These are phyloP conservation scores for Ceratocystis cacaofunesta DNA, from an alignment of 2,329 filamentous ascomycete genomes.

Conservation along the genomic window DNA sequence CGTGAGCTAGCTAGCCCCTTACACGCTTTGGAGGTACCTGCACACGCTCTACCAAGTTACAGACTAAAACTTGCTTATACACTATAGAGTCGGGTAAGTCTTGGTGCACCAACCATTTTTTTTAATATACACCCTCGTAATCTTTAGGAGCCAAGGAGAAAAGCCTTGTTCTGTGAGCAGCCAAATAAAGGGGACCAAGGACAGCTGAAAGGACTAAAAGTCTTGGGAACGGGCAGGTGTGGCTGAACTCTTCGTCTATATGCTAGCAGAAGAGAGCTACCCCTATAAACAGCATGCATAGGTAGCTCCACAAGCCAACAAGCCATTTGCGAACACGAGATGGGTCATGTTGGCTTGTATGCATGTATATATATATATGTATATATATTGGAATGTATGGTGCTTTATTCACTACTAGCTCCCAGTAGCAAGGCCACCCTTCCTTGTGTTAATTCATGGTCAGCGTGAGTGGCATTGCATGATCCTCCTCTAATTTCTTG, in stretches of 20 bases:
- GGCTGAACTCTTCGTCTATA: too few species aligned
- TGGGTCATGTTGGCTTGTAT: too few species aligned
- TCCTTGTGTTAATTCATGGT: background rate
- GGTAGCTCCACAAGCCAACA: too few species aligned
- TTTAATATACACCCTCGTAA: background rate
- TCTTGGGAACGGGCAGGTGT: too few species aligned
- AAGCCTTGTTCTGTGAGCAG: background rate
- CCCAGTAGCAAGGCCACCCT: background rate
- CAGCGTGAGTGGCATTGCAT: too few species aligned
- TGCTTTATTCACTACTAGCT: too few species aligned
- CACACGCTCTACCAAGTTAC: background rate
- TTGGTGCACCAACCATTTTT: background rate
- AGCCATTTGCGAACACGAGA: too few species aligned
- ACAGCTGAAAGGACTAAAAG: background rate
- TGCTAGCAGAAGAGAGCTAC: too few species aligned
- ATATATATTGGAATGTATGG: background rate
- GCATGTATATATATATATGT: too few species aligned
- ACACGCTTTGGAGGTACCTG: background rate
- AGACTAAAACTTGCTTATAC: background rate
- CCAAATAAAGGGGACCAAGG: background rate
- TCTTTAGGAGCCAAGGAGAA: background rate
- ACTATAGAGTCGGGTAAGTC: too few species aligned
- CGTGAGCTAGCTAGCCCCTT: background rate
- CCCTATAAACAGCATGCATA: too few species aligned
- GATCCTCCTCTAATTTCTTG: too few species aligned